Percentiles rank a stretch among this genome's conserved stretches.
These are phyloP conservation scores for Pichia kudriavzevii DNA, from an alignment of 1,139 yeast genomes.

Conservation along the genomic window DNA sequence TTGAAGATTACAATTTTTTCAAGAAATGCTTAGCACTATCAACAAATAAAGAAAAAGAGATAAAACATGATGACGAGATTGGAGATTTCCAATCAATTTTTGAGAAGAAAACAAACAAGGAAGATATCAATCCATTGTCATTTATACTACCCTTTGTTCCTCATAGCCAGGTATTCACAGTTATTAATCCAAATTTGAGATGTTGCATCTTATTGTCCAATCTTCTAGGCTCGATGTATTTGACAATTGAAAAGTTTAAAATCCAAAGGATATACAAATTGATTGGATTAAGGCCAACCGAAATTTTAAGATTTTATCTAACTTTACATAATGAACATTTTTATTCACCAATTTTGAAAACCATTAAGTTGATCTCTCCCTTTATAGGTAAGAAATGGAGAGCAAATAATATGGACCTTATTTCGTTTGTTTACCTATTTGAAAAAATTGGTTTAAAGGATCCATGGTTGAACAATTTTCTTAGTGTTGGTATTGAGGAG, in stretches of 20 bases:
- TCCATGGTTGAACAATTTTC: constrained; percentile 75
- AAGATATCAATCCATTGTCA: constrained; percentile 14
- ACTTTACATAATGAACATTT: constrained; percentile 56
- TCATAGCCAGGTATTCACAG: constrained; percentile 21
- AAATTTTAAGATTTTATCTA: constrained; percentile 34
- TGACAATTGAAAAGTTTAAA: constrained; percentile 37
- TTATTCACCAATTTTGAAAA: constrained; percentile 62
- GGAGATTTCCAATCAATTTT: constrained; percentile 16
- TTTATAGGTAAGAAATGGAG: constrained; percentile 95
- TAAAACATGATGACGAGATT: constrained; percentile 13
- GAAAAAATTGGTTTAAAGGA: constrained; percentile 68
- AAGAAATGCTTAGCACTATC: constrained; percentile 20
- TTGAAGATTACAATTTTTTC: constrained; percentile 25
- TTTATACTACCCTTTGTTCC: constrained; percentile 25
- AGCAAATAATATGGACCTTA: constrained; percentile 84
- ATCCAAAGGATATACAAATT: constrained; percentile 49
- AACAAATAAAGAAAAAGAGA: constrained; percentile 3
- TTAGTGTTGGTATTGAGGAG: constrained; percentile 40
- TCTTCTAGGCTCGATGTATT: constrained; percentile 38
- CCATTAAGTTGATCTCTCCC: constrained; percentile 75
- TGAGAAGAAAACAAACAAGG: constrained; percentile 13
- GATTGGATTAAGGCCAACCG: constrained; percentile 51
- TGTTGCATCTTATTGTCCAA: constrained; percentile 41
- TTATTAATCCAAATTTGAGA: constrained; percentile 33
- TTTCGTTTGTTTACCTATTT: constrained; percentile 78